Percentiles rank a stretch among this genome's conserved stretches.
phyloP scores from a whole-genome alignment of 1,284 basidiomycete genomes.

The Pseudozyma flocculosa region DNA sequence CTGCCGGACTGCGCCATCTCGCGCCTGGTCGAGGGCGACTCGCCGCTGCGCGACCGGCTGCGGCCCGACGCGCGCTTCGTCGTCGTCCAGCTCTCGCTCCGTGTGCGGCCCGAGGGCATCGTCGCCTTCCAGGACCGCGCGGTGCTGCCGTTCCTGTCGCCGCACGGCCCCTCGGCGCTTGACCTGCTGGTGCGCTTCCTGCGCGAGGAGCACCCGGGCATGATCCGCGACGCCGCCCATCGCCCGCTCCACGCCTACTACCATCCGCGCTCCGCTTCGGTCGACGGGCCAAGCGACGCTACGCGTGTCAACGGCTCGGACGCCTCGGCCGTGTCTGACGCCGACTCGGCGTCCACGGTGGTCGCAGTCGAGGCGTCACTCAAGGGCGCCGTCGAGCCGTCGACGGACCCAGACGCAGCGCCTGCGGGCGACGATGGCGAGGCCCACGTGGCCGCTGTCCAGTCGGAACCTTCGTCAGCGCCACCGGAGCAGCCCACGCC shows the following conservation, averaged over 20 bases:
- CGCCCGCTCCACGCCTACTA: background rate
- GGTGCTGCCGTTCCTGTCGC: conserved; percentile 26
- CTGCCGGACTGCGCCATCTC: conserved; percentile 10
- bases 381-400: no score
- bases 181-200: conserved; percentile 32
- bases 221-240: conserved; percentile 10
- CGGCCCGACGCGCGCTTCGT: conserved; percentile 22
- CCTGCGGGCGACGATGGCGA: no score
- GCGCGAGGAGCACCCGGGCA: conserved; percentile 20
- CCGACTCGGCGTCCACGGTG: no score
- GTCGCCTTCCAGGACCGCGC: conserved; percentile 19
- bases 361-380: no score
- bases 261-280: background rate
- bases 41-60: conserved; percentile 6
- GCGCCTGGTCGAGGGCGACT: conserved; percentile 10
- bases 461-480: no score
- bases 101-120: conserved; percentile 5
- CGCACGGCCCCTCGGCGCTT: conserved; percentile 36
- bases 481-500: no score
- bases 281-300: no score
- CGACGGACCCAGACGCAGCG: no score
- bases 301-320: no score
- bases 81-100: conserved; percentile 10
- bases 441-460: no score
- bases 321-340: no score